A percentile compares a stretch with the other conserved stretches of the same genome.
These are phyloP conservation scores for Ephemerocybe angulata DNA, from an alignment of 768 basidiomycete species.

Conservation along the genomic window DNA sequence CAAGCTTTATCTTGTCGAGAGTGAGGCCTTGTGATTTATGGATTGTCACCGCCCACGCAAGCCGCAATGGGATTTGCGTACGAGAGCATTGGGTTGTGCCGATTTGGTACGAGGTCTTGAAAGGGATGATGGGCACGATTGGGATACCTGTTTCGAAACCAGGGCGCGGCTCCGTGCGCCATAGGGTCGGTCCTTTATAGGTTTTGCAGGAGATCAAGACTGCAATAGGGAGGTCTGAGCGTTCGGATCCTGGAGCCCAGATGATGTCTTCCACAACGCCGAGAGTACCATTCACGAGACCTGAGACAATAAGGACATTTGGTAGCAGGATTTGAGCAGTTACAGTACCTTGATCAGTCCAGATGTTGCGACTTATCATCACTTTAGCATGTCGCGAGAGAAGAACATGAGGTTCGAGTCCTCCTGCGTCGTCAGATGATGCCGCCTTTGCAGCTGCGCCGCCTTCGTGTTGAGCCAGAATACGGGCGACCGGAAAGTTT, in stretches of 20 bases:
- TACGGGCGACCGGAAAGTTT: conserved; percentile 6
- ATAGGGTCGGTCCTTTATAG: conserved; percentile 7
- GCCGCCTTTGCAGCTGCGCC: conserved; percentile 13
- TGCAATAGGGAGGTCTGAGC: conserved; percentile 2
- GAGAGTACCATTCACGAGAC: conserved; percentile 9
- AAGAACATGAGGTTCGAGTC: conserved; percentile 17
- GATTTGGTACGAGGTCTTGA: neutral
- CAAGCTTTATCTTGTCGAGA: conserved; percentile 25
- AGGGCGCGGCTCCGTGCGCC: neutral
- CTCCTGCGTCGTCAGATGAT: conserved; percentile 21
- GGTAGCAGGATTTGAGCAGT: neutral
- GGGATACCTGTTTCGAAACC: neutral
- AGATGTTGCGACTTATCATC: conserved; percentile 24
- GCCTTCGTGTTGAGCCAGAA: conserved; percentile 17
- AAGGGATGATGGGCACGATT: neutral
- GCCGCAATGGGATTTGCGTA: conserved; percentile 50
- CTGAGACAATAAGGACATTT: neutral
- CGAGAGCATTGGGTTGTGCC: neutral
- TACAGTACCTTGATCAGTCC: conserved; percentile 15
- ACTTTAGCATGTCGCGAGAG: conserved; percentile 18
- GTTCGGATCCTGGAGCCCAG: neutral
- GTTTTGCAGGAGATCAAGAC: conserved; percentile 7
- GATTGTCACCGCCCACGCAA: conserved; percentile 76
- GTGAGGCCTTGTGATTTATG: conserved; percentile 81
- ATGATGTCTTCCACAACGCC: conserved; percentile 8